phyloP scores from a whole-genome alignment of 306 rosid species.

The Acacia acuminata region DNA sequence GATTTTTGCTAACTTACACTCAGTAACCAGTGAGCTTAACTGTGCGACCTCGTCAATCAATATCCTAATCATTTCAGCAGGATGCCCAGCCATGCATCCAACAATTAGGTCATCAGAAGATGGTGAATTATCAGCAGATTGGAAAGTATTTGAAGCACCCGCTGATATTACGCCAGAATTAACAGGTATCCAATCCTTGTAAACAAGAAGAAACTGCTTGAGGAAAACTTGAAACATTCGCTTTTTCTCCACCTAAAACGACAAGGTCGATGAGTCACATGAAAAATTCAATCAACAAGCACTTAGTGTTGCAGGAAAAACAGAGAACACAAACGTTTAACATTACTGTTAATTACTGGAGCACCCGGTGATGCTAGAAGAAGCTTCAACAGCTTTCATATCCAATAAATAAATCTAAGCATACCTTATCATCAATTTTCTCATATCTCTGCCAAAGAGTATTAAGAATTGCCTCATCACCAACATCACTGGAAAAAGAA shows the following conservation, averaged over 20 bases:
- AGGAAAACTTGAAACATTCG: slow-evolving; percentile 85
- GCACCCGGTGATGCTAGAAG: slow-evolving; percentile 28
- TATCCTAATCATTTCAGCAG: slow-evolving; percentile 75
- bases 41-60: slow-evolving; percentile 76
- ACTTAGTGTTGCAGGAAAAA: slow-evolving; percentile 19
- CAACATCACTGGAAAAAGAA: slow-evolving; percentile 65
- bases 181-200: slow-evolving; percentile 85
- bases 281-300: slow-evolving; percentile 14
- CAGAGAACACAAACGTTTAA: slow-evolving; percentile 18
- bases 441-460: slow-evolving; percentile 89
- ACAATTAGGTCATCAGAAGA: slow-evolving; percentile 56
- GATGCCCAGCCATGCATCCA: slow-evolving; percentile 97
- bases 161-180: slow-evolving; percentile 61
- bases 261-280: slow-evolving; percentile 24
- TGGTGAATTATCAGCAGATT: slow-evolving; percentile 47
- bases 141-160: slow-evolving; percentile 49
- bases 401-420: slow-evolving; percentile 27
- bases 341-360: slow-evolving; percentile 12
- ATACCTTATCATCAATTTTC: slow-evolving; percentile 77
- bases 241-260: slow-evolving; percentile 76
- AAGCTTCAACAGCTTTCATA: slow-evolving; percentile 28
- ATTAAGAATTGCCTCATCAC: slow-evolving; percentile 87
- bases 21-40: slow-evolving; percentile 64
- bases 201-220: slow-evolving; percentile 80
- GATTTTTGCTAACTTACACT: slow-evolving; percentile 65